phyloP scores from a whole-genome alignment of 108 stramenopile species.

The Fragilaria radians region DNA sequence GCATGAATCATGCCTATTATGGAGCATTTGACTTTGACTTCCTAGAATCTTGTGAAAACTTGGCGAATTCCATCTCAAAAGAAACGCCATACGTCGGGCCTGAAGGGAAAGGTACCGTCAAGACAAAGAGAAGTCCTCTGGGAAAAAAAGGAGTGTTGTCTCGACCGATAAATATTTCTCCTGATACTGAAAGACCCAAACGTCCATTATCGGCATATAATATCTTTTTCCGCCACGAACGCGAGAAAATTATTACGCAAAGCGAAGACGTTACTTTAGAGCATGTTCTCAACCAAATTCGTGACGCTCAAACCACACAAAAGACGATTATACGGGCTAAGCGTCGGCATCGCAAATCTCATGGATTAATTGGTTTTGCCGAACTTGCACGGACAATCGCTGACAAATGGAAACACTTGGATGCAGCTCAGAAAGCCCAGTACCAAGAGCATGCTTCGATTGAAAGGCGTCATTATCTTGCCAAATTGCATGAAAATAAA shows the following conservation, averaged over 20 bases:
- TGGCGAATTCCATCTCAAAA: too few species aligned
- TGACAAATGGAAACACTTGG: constrained; percentile 3
- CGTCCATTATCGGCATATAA: constrained; percentile 6
- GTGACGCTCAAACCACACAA: background rate
- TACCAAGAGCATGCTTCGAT: background rate
- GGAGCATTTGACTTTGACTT: too few species aligned
- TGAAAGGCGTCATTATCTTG: background rate
- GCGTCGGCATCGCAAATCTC: background rate
- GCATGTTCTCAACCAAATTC: background rate
- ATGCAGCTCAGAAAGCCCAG: background rate
- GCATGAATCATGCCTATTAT: too few species aligned
- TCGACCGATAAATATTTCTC: too few species aligned
- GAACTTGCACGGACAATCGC: constrained; percentile 1
- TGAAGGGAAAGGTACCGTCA: too few species aligned
- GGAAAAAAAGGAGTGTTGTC: too few species aligned
- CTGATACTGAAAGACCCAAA: too few species aligned
- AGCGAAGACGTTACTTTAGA: background rate
- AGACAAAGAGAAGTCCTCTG: too few species aligned
- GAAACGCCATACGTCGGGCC: too few species aligned
- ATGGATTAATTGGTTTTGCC: constrained; percentile 1
- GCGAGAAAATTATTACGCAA: background rate
- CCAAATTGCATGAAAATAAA: background rate
- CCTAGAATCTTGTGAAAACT: too few species aligned
- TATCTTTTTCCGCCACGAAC: constrained; percentile 2
- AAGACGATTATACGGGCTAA: too few species aligned